Evolutionary conservation across 2,329 filamentous ascomycete species (phyloP).

Genomic region (Botryotinia narcissicola): DNA sequence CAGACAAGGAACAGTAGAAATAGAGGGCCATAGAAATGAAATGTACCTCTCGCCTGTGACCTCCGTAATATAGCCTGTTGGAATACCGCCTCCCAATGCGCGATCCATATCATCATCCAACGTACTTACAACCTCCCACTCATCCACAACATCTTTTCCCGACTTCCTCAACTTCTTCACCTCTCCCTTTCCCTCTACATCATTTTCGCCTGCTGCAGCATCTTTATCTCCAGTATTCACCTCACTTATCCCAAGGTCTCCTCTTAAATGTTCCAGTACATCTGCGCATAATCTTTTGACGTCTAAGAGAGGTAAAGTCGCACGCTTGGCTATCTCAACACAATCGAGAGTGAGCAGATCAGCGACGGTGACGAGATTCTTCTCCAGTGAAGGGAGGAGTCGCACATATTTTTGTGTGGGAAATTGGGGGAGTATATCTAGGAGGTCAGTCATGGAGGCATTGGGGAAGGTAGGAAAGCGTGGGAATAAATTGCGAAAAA

Average conservation of each 20-base stretch:
- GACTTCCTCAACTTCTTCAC: constrained; percentile 34
- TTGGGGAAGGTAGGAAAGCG: constrained; percentile 19
- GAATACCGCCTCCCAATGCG: constrained; percentile 74
- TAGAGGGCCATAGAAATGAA: background rate
- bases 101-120: constrained; percentile 72
- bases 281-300: constrained; percentile 70
- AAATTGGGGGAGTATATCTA: constrained; percentile 78
- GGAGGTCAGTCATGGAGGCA: constrained; percentile 77
- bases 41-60: constrained; percentile 81
- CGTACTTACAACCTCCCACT: constrained; percentile 69
- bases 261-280: constrained; percentile 65
- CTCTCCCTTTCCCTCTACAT: background rate
- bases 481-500: background rate
- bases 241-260: constrained; percentile 44
- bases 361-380: constrained; percentile 70
- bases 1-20: background rate
- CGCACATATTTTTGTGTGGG: constrained; percentile 67
- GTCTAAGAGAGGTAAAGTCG: constrained; percentile 76
- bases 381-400: constrained; percentile 77
- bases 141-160: constrained; percentile 41
- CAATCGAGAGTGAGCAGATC: constrained; percentile 85
- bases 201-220: background rate
- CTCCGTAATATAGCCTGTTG: constrained; percentile 79
- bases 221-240: constrained; percentile 17
- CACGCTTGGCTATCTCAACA: constrained; percentile 80